These are phyloP conservation scores for Jatropha multifida DNA, from an alignment of 441 rosid genomes.

Conservation along the genomic window DNA sequence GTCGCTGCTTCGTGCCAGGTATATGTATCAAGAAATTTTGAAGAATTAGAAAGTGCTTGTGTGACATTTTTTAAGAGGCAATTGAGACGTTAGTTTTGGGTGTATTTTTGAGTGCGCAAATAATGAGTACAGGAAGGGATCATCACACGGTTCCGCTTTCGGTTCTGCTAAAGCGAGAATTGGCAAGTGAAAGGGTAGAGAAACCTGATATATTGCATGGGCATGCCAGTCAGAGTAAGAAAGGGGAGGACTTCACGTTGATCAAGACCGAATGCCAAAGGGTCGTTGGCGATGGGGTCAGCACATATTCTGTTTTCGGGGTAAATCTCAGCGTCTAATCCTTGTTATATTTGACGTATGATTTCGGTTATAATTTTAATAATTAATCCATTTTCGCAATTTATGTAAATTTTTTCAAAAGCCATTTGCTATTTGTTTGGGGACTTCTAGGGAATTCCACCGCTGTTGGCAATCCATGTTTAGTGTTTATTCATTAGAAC, in stretches of 20 bases:
- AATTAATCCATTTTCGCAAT: too few species aligned
- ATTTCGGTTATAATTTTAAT: neutral
- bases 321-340: conserved; percentile 33
- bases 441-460: neutral
- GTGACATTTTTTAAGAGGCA: neutral
- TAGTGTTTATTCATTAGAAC: neutral
- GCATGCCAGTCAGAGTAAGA: conserved; percentile 91
- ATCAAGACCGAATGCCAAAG: conserved; percentile 83
- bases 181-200: conserved; percentile 75
- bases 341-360: neutral
- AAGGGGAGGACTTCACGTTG: conserved; percentile 88
- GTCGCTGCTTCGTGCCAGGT: neutral
- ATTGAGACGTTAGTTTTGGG: conserved; percentile 5
- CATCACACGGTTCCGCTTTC: conserved; percentile 96
- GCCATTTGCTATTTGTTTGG: too few species aligned
- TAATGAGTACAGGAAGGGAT: conserved; percentile 49
- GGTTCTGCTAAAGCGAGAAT: conserved; percentile 82
- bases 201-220: conserved; percentile 79
- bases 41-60: neutral
- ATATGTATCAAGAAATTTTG: neutral
- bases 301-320: conserved; percentile 84
- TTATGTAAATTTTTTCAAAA: too few species aligned
- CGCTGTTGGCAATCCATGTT: neutral
- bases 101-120: conserved; percentile 11
- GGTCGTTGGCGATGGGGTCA: conserved; percentile 75